Base-by-base conservation (phyloP, 2,329 filamentous ascomycete genomes). In the Colletotrichum tamarilloi region DNA sequence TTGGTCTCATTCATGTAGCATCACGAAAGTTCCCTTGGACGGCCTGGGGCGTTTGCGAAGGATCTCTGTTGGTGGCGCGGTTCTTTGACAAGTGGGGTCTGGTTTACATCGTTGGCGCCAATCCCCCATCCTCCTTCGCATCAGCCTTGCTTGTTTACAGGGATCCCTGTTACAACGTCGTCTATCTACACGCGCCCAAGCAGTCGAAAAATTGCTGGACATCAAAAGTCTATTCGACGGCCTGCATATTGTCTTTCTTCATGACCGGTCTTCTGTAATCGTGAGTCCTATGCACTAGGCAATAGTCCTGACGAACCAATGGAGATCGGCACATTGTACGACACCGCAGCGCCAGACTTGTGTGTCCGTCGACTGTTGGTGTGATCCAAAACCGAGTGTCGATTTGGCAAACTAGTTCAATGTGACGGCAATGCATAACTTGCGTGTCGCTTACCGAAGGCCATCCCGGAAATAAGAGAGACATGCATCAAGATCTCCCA, bases 61-160 rank as follows among this genome's bases (percentile, higher is more conserved):
- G 60, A 69, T 65, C 49, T 38, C n/a, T 58, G 53, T 28, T 49
- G 38, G 52, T 65, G 67, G 67, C 67, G 60, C 52, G 26, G 53
- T 38, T 69, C 12, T 28, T 49, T 38, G 26, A 28, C 19, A 35
- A 19, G 56, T 67, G 63, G 68, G n/a, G 56, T 46, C 49, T 55
- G n/a, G n/a, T 38, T 26, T 38, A 35, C 32, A 38, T n/a, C n/a
- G 59, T 32, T 62, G 35, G 46, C 63, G n/a, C 46, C 19, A 28
- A 26, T 62, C 56, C 32, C 16, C 16, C 68, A 67, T 72, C 68
- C 68, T 67, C 12, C 60, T 49, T 57, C 49, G 22, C 63, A 49
- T 58, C 63, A 58, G 56, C 63, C 68, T 49, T 22, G 42, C 42
- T 49, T 11, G 42, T 22, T 49, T 11, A 49, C 42, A 19, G 19